Base-by-base conservation (phyloP, 2,329 filamentous ascomycete genomes). In the Fusarium tjaetaba region DNA sequence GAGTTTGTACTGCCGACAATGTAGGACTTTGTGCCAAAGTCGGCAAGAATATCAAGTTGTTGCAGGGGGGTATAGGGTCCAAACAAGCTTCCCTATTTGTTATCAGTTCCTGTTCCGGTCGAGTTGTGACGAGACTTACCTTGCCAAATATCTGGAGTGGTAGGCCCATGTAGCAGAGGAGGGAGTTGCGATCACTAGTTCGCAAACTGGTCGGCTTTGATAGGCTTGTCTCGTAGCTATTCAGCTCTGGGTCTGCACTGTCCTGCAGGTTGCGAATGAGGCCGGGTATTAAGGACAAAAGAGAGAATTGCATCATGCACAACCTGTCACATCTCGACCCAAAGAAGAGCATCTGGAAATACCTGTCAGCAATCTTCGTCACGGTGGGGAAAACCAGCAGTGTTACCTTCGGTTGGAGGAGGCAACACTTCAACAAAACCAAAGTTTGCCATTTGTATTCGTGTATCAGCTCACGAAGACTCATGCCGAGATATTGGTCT, bases 251-350 rank as follows among this genome's bases (percentile, higher is more conserved):
- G 79, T 97, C 95, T 56, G 96, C 96, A 78, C 94, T 97, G 84
- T 99, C 96, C 83, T 97, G 92, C n/a, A 99, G 88, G 78, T 93
- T 94, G 78, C 94, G 91, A 79, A 98, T 91, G 65, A 99, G 89
- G 68, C 95, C 95, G 52, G 96, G 96, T 85, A 99, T 97, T 79
- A 99, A 87, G 60, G 96, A 98, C 76, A 99, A 92, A 51, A 99
- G 89, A 48, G 96, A 96, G 85, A 98, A 99, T 82, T 99, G 96
- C 84, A 97, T 95, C 93, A 98, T 97, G 88, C 96, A 99, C 76
- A 99, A 86, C 73, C 93, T 90, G 83, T 99, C 96, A 82, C 96
- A 98, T 77, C 95, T 91, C n/a, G 96, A 95, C 71, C 96, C 95
- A 79, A 98, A 99, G 85, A 99, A 98, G 61, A 99, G 91, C 93